Conservation (phyloP, 257 asterid genomes). For the Salvia miltiorrhiza region DNA sequence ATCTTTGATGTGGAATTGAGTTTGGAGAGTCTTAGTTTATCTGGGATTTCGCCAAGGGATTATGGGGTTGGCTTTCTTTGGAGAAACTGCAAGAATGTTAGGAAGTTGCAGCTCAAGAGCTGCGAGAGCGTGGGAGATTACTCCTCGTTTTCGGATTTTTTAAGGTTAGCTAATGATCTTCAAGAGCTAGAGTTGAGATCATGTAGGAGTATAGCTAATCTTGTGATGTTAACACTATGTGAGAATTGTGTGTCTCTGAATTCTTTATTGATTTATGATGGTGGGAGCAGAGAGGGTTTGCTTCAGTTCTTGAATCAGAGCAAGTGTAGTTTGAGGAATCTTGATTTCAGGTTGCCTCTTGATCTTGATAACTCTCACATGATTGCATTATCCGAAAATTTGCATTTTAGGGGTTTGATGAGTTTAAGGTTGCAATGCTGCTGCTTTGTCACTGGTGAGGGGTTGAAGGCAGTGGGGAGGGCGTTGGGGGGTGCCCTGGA, state of each 20-base stretch:
- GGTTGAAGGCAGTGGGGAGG: conserved; percentile 44
- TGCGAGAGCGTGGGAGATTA: conserved; percentile 72
- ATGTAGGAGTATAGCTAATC: conserved; percentile 52
- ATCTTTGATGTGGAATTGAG: conserved; percentile 32
- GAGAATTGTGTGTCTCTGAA: conserved; percentile 40
- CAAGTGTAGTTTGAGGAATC: conserved; percentile 37
- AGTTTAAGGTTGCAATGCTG: conserved; percentile 67
- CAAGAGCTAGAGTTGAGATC: conserved; percentile 57
- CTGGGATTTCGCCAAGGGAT: conserved; percentile 50
- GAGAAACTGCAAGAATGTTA: conserved; percentile 54
- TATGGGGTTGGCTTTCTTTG: conserved; percentile 50
- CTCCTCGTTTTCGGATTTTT: conserved; percentile 42
- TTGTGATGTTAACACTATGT: conserved; percentile 45
- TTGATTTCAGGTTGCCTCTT: conserved; percentile 74
- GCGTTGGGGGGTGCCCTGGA: conserved; percentile 36
- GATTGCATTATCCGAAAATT: conserved; percentile 50
- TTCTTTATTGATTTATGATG: conserved; percentile 62
- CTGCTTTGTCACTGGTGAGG: conserved; percentile 70
- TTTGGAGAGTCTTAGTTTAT: conserved; percentile 49
- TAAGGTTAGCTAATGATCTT: conserved; percentile 30
- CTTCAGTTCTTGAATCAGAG: conserved; percentile 55
- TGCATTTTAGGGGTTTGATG: conserved; percentile 42
- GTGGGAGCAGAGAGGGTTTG: conserved; percentile 62
- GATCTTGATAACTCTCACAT: conserved; percentile 71
- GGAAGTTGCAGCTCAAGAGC: conserved; percentile 48